Percentiles rank a stretch among this genome's conserved stretches.
These are phyloP conservation scores for Ceratocystiopsis sp. DNA, from an alignment of 2,329 filamentous ascomycete genomes.

Conservation along the genomic window DNA sequence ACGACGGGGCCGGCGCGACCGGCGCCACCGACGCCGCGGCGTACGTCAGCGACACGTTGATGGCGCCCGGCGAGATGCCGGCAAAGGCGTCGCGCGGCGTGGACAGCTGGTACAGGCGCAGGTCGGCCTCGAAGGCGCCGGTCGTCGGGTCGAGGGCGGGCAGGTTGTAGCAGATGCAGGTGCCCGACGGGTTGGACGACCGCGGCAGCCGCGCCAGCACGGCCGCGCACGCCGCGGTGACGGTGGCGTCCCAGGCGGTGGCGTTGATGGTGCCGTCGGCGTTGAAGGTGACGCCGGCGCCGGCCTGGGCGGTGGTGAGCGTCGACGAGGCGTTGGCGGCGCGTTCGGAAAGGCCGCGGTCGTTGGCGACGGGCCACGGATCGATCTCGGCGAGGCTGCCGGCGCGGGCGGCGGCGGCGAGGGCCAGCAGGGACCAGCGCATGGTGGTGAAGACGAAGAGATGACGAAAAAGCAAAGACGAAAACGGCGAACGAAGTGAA, in stretches of 20 bases:
- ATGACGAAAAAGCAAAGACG: background rate
- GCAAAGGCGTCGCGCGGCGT: constrained; percentile 36
- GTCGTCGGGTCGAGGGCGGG: constrained; percentile 48
- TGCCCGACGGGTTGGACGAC: constrained; percentile 56
- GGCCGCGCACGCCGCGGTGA: constrained; percentile 39
- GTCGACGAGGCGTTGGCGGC: constrained; percentile 2
- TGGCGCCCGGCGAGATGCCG: constrained; percentile 31
- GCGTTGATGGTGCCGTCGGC: constrained; percentile 31
- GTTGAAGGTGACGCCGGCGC: constrained; percentile 18
- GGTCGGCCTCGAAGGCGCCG: constrained; percentile 59
- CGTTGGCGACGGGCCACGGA: constrained; percentile 14
- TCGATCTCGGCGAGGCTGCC: constrained; percentile 12
- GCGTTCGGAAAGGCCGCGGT: constrained; percentile 7
- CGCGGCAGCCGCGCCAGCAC: constrained; percentile 37
- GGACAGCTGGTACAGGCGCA: constrained; percentile 56
- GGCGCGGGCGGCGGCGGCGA: constrained; percentile 20
- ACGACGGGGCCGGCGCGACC: constrained; percentile 16
- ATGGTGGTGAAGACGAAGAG: constrained; percentile 13
- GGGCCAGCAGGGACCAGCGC: constrained; percentile 20
- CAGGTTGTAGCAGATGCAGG: constrained; percentile 71
- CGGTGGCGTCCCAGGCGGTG: constrained; percentile 38
- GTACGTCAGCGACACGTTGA: constrained; percentile 38
- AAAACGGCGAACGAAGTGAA: background rate
- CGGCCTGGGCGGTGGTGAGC: background rate
- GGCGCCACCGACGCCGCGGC: constrained; percentile 34